Evolutionary conservation across 495 filamentous ascomycete species (phyloP).

Genomic region (Penicillium cosmopolitanum): DNA sequence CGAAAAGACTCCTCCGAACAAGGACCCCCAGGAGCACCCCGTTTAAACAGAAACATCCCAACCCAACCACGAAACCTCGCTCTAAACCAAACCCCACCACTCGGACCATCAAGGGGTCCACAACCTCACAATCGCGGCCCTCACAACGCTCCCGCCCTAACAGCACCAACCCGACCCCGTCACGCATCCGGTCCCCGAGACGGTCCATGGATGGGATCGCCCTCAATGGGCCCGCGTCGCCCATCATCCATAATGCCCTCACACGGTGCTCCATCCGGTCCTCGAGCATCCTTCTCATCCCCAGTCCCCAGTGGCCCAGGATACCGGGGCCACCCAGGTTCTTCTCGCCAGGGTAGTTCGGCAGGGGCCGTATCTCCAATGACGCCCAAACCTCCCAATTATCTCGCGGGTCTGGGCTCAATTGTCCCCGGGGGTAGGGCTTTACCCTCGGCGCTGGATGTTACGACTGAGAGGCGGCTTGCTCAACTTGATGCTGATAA

Average conservation of each 20-base stretch:
- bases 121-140: constrained; percentile 51
- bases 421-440: constrained; percentile 56
- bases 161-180: constrained; percentile 64
- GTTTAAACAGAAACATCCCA: constrained; percentile 27
- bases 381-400: constrained; percentile 53
- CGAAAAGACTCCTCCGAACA: constrained; percentile 12
- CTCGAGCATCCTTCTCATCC: constrained; percentile 43
- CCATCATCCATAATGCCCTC: constrained; percentile 34
- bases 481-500: constrained; percentile 58
- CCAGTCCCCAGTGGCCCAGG: constrained; percentile 28
- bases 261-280: constrained; percentile 45
- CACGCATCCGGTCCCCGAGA: constrained; percentile 48
- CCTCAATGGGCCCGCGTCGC: constrained; percentile 37
- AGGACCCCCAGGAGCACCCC: constrained; percentile 13
- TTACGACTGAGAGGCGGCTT: constrained; percentile 49
- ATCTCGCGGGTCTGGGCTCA: constrained; percentile 54
- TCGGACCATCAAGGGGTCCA: constrained; percentile 51
- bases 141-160: constrained; percentile 52
- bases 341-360: constrained; percentile 51
- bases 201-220: constrained; percentile 37
- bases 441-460: constrained; percentile 42
- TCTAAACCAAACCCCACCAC: constrained; percentile 43
- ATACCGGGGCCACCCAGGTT: constrained; percentile 41
- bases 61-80: constrained; percentile 43
- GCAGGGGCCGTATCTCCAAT: constrained; percentile 53